These are phyloP conservation scores for Penicillium janthinellum DNA, from an alignment of 2,329 filamentous ascomycete species.

Conservation along the genomic window DNA sequence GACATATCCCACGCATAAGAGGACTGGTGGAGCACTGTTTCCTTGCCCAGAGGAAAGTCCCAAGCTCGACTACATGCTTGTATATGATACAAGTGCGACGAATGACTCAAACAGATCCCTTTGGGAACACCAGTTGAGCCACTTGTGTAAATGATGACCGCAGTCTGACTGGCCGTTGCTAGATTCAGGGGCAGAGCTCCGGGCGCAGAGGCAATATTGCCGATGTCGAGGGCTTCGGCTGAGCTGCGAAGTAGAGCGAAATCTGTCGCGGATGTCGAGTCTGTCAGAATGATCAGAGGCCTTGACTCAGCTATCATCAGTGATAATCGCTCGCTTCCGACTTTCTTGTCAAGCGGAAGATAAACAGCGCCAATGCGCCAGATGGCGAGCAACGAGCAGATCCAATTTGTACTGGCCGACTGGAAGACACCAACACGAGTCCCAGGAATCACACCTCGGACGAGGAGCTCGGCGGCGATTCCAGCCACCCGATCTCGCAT, in stretches of 20 bases:
- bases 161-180: conserved; percentile 9
- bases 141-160: conserved; percentile 25
- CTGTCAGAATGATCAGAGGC: conserved; percentile 10
- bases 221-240: conserved; percentile 9
- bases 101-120: conserved; percentile 18
- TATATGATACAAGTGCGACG: conserved; percentile 17
- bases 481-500: conserved; percentile 37
- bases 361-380: conserved; percentile 36
- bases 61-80: conserved; percentile 10
- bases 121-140: conserved; percentile 26
- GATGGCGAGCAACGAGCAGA: conserved; percentile 38
- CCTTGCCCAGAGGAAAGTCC: conserved; percentile 11
- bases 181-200: background rate
- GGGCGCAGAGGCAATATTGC: background rate
- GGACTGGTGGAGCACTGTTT: conserved; percentile 27
- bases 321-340: conserved; percentile 26
- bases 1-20: conserved; percentile 28
- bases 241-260: conserved; percentile 5
- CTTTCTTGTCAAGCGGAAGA: conserved; percentile 37
- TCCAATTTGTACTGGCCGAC: conserved; percentile 33
- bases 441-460: conserved; percentile 16
- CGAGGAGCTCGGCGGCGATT: conserved; percentile 37
- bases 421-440: conserved; percentile 46
- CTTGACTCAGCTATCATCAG: conserved; percentile 22
- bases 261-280: conserved; percentile 11